Evolutionary conservation across 2,329 filamentous ascomycete species (phyloP).

Genomic region (Colletotrichum chlorophyti): DNA sequence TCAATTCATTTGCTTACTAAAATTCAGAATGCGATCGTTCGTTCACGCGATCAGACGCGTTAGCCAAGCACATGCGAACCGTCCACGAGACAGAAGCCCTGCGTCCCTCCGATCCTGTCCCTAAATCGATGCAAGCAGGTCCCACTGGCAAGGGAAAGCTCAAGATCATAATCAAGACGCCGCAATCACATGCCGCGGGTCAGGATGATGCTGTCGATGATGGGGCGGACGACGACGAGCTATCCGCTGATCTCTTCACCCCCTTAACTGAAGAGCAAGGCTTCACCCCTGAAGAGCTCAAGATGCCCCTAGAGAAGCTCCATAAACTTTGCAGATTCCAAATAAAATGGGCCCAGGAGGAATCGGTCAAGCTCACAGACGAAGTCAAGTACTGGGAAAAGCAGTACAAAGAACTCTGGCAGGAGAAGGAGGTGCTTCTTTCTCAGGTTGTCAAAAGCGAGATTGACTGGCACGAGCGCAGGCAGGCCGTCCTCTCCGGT

Average conservation of each 20-base stretch:
- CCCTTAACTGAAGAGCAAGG: slow-evolving; percentile 61
- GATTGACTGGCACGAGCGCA: slow-evolving; percentile 67
- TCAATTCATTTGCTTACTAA: slow-evolving; percentile 29
- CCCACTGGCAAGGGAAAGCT: slow-evolving; percentile 57
- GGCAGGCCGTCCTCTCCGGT: slow-evolving; percentile 60
- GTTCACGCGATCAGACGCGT: slow-evolving; percentile 93
- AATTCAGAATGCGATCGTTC: slow-evolving; percentile 89
- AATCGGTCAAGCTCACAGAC: slow-evolving; percentile 66
- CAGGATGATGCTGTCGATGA: slow-evolving; percentile 63
- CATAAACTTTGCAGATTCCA: slow-evolving; percentile 74
- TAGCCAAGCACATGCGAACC: slow-evolving; percentile 98
- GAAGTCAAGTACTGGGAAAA: slow-evolving; percentile 74
- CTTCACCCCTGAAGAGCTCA: slow-evolving; percentile 71
- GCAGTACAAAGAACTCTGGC: slow-evolving; percentile 74
- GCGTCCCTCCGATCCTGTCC: slow-evolving; percentile 77
- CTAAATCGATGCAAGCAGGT: slow-evolving; percentile 68
- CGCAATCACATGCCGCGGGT: slow-evolving; percentile 62
- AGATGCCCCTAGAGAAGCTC: slow-evolving; percentile 64
- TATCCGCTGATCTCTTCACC: slow-evolving; percentile 65
- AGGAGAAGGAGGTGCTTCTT: slow-evolving; percentile 80
- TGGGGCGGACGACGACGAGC: slow-evolving; percentile 59
- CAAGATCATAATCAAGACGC: slow-evolving; percentile 70
- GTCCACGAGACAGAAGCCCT: slow-evolving; percentile 97
- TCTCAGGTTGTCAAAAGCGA: slow-evolving; percentile 74
- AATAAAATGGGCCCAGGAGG: slow-evolving; percentile 74